These are phyloP conservation scores for Piloderma croceum DNA, from an alignment of 768 basidiomycete species.

Conservation along the genomic window DNA sequence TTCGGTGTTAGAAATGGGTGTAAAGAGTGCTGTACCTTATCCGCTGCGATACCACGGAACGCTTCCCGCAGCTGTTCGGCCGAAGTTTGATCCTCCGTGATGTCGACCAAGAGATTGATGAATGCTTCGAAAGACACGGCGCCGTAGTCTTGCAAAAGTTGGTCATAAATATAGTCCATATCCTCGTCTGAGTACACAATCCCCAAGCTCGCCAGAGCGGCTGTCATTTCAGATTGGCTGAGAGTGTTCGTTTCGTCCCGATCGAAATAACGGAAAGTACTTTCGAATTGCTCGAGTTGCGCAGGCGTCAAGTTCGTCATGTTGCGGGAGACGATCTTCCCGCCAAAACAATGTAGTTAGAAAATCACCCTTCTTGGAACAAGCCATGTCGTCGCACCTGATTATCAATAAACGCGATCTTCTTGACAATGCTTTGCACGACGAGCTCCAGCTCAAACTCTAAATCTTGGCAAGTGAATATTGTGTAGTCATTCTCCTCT, in stretches of 20 bases:
- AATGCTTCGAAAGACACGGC: conserved; percentile 92
- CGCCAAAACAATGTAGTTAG: neutral
- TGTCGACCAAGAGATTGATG: conserved; percentile 92
- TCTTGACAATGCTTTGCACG: conserved; percentile 75
- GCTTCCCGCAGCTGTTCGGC: conserved; percentile 88
- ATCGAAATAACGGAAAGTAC: conserved; percentile 97
- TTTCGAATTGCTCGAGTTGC: conserved; percentile 93
- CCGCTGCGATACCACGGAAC: conserved; percentile 85
- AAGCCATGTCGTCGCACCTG: conserved; percentile 71
- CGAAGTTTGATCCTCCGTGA: conserved; percentile 92
- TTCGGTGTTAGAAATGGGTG: conserved; percentile 4
- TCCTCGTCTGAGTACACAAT: conserved; percentile 95
- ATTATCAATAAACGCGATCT: conserved; percentile 95
- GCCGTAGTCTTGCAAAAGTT: conserved; percentile 75
- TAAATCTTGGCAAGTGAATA: conserved; percentile 84
- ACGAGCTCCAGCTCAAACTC: conserved; percentile 85
- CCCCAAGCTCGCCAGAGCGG: conserved; percentile 89
- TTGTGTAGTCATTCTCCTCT: conserved; percentile 94
- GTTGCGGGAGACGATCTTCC: conserved; percentile 86
- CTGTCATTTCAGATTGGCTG: conserved; percentile 79
- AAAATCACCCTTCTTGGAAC: neutral
- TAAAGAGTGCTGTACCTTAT: conserved; percentile 66
- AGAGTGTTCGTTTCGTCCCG: conserved; percentile 89
- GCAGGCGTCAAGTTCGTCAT: conserved; percentile 94
- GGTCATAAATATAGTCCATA: conserved; percentile 75